Conservation (phyloP, 2,329 filamentous ascomycete species). For the Cladophialophora carrionii region DNA sequence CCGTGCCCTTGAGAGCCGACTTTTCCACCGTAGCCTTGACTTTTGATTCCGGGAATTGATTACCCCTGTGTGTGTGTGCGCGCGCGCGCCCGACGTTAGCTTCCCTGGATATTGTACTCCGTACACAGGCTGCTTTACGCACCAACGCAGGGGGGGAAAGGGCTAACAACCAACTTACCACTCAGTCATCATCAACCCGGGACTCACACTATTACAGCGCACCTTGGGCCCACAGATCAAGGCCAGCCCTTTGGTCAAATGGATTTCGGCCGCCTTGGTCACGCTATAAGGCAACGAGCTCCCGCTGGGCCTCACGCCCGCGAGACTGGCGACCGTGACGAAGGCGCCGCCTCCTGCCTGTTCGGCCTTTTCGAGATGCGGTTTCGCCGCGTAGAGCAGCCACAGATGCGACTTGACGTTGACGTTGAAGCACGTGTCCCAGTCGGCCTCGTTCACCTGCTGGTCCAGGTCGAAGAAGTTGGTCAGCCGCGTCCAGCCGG, state of each 20-base stretch:
- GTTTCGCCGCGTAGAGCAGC: constrained; percentile 60
- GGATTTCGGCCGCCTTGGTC: constrained; percentile 74
- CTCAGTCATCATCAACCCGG: constrained; percentile 68
- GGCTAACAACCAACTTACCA: too few species aligned
- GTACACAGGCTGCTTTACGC: too few species aligned
- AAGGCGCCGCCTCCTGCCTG: constrained; percentile 28
- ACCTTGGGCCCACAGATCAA: constrained; percentile 65
- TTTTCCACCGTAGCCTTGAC: constrained; percentile 38
- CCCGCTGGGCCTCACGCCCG: constrained; percentile 66
- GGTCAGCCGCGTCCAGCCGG: constrained; percentile 48
- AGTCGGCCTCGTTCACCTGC: constrained; percentile 56
- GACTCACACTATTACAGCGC: constrained; percentile 66
- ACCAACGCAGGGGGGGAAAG: too few species aligned
- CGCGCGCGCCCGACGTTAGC: too few species aligned
- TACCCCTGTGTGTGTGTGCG: too few species aligned
- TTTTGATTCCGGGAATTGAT: constrained; percentile 37
- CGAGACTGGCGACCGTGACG: constrained; percentile 63
- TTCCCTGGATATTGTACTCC: too few species aligned
- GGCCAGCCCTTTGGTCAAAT: constrained; percentile 68
- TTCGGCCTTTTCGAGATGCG: constrained; percentile 56
- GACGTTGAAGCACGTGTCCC: constrained; percentile 63
- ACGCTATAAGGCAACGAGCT: constrained; percentile 72
- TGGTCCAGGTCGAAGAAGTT: constrained; percentile 42
- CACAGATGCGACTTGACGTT: constrained; percentile 67
- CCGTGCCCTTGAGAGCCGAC: constrained; percentile 30